Conservation (phyloP, 2,329 filamentous ascomycete genomes). For the Didymella pomorum region DNA sequence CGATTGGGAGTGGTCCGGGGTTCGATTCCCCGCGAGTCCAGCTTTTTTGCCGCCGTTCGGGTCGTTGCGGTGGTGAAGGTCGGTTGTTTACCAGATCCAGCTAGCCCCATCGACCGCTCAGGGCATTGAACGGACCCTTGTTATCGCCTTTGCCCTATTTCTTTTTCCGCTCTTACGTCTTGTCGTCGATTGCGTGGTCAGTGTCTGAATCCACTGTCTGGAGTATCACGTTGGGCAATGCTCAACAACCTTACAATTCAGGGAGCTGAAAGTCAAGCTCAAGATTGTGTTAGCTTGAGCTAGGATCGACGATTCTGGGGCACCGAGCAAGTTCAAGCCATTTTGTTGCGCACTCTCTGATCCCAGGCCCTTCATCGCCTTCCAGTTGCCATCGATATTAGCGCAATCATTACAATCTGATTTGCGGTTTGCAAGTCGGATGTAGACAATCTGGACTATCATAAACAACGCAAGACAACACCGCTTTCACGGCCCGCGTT, state of each 20-base stretch:
- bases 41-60: neutral
- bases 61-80: neutral
- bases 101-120: neutral
- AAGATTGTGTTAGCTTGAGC: neutral
- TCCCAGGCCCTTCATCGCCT: too few species aligned
- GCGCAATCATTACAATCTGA: too few species aligned
- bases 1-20: conserved; percentile 25
- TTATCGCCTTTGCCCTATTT: neutral
- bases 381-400: too few species aligned
- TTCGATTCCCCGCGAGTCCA: conserved; percentile 27
- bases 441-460: too few species aligned
- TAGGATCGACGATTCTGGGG: too few species aligned
- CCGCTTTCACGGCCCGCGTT: too few species aligned
- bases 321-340: too few species aligned
- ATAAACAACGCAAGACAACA: too few species aligned
- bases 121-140: neutral
- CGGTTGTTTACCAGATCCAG: neutral
- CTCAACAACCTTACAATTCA: too few species aligned
- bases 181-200: neutral
- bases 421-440: too few species aligned
- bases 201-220: neutral
- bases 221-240: neutral
- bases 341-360: too few species aligned
- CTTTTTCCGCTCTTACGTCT: neutral
- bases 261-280: neutral